These are phyloP conservation scores for Epichloe gansuensis DNA, from an alignment of 2,329 filamentous ascomycete genomes.

Conservation along the genomic window DNA sequence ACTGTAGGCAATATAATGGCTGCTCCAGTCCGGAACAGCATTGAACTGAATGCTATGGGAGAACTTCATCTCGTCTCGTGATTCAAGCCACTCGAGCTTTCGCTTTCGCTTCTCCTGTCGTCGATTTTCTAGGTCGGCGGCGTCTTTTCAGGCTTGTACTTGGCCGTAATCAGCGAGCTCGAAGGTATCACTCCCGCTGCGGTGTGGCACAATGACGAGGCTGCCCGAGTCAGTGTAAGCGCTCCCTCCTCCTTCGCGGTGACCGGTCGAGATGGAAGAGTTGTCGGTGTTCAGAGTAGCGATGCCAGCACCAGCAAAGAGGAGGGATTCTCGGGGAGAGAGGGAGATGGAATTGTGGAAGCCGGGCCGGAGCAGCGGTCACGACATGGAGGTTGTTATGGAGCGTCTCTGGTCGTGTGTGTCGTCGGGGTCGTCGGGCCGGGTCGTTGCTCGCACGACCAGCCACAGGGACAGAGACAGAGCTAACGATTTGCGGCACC, in stretches of 20 bases:
- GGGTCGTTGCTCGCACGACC: too few relatives aligned
- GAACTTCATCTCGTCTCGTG: slow-evolving; percentile 93
- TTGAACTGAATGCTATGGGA: slow-evolving; percentile 99
- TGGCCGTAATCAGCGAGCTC: slow-evolving; percentile 31
- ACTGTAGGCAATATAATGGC: slow-evolving; percentile 94
- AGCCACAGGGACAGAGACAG: not conserved
- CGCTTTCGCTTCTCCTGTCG: slow-evolving; percentile 36
- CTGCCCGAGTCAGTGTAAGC: slow-evolving; percentile 3
- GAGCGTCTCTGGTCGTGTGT: slow-evolving; percentile 1
- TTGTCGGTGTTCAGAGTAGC: slow-evolving; percentile 11
- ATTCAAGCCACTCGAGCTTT: slow-evolving; percentile 60
- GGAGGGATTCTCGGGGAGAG: slow-evolving; percentile 25
- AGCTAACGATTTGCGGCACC: not conserved
- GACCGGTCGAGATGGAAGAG: slow-evolving; percentile 13
- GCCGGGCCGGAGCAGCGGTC: slow-evolving; percentile 3
- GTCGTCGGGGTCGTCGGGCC: not conserved
- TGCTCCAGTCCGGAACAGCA: slow-evolving; percentile 98
- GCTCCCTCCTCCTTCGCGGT: slow-evolving; percentile 26
- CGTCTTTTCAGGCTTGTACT: slow-evolving; percentile 17
- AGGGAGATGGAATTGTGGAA: slow-evolving; percentile 23
- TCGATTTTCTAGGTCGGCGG: slow-evolving; percentile 21
- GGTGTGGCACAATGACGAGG: slow-evolving; percentile 1
- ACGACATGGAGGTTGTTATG: slow-evolving; percentile 3
- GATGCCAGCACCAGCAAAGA: slow-evolving; percentile 21
- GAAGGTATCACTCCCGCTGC: slow-evolving; percentile 17